Conservation (phyloP, 2,329 filamentous ascomycete genomes). For the Hymenoscyphus fructigenus region DNA sequence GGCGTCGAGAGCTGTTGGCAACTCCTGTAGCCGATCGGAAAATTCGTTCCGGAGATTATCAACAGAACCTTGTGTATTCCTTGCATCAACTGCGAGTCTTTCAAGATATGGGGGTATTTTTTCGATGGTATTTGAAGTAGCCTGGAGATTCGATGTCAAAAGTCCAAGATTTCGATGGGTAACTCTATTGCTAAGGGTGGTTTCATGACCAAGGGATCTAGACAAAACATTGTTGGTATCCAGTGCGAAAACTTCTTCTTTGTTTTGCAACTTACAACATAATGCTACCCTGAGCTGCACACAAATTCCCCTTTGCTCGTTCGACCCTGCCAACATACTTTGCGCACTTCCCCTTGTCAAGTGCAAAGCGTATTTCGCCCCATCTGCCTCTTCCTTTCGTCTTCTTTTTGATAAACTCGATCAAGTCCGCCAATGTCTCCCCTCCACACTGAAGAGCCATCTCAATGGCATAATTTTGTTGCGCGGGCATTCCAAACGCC, state of each 20-base stretch:
- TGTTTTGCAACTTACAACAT: not conserved
- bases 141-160: not conserved
- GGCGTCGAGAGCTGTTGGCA: not conserved
- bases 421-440: not conserved
- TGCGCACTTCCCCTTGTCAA: not conserved
- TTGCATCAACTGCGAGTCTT: not conserved
- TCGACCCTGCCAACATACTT: not conserved
- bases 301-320: not conserved
- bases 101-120: not conserved
- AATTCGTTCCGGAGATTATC: not conserved
- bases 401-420: not conserved
- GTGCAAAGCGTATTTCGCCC: not conserved
- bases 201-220: not conserved
- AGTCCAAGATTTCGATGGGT: not conserved
- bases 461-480: not conserved
- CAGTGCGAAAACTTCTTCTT: no score
- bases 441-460: not conserved
- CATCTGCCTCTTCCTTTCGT: not conserved
- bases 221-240: no score
- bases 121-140: not conserved
- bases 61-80: not conserved
- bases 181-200: not conserved
- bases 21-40: not conserved
- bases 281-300: not conserved
- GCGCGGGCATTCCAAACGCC: not conserved